Evolutionary conservation across 2,329 filamentous ascomycete genomes (phyloP).

Genomic region (Fusarium globosum): DNA sequence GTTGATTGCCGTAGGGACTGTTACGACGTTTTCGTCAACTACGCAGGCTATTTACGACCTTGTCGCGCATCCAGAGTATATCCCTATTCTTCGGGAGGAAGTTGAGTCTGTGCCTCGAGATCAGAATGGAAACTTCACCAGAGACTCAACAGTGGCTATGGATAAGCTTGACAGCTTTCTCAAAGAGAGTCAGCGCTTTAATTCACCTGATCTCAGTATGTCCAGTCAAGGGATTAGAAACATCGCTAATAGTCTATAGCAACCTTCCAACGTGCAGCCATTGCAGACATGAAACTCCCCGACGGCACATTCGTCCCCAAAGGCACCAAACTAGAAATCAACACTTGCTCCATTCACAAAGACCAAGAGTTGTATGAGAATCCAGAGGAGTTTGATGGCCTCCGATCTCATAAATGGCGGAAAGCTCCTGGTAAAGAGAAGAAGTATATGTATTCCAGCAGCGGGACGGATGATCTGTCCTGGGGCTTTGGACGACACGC

Average conservation of each 20-base stretch:
- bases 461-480: conserved; percentile 1
- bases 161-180: conserved; percentile 41
- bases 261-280: not conserved
- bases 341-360: conserved; percentile 31
- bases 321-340: conserved; percentile 33
- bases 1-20: conserved; percentile 25
- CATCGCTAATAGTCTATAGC: not conserved
- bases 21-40: conserved; percentile 31
- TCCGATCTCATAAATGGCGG: conserved; percentile 32
- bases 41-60: conserved; percentile 39
- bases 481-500: conserved; percentile 36
- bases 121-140: not conserved
- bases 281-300: conserved; percentile 17
- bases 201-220: conserved; percentile 37
- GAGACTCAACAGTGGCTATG: not conserved
- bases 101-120: not conserved
- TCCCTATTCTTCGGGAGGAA: conserved; percentile 19
- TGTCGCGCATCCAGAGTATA: conserved; percentile 27
- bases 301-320: conserved; percentile 31
- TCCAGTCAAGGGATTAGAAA: not conserved
- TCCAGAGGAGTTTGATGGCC: conserved; percentile 18
- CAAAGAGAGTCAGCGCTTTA: conserved; percentile 38
- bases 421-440: conserved; percentile 9
- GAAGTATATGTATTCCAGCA: conserved; percentile 30
- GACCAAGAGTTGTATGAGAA: conserved; percentile 18